Percentiles rank a stretch among this genome's conserved stretches.
phyloP scores from a whole-genome alignment of 495 filamentous ascomycete species.

The Xylaria sp. region DNA sequence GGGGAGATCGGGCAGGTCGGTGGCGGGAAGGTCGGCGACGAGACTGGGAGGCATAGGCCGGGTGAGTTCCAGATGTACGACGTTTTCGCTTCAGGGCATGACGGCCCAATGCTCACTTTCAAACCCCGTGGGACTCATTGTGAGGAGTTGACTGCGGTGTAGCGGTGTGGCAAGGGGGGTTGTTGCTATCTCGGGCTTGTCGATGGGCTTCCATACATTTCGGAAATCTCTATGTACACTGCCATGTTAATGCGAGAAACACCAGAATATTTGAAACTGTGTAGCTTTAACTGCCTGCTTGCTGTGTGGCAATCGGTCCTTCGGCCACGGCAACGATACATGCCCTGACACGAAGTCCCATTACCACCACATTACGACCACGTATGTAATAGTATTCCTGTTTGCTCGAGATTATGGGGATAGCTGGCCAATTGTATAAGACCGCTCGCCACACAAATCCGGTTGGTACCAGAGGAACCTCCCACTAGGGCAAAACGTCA shows the following conservation, averaged over 20 bases:
- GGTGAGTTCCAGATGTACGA: conserved; percentile 50
- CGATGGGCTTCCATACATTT: not conserved
- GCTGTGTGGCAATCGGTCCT: not conserved
- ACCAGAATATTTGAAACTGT: not conserved
- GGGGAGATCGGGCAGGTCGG: conserved; percentile 33
- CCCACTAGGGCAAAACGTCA: too few relatives aligned
- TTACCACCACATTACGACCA: too few relatives aligned
- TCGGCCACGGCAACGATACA: not conserved
- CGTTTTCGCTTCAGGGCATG: conserved; percentile 32
- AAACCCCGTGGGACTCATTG: conserved; percentile 14
- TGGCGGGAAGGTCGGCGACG: conserved; percentile 18
- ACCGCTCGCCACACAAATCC: not conserved
- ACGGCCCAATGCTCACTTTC: conserved; percentile 41
- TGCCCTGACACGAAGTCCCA: not conserved
- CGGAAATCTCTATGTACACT: not conserved
- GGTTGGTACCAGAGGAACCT: not conserved
- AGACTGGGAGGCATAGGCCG: conserved; percentile 35
- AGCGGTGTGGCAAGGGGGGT: not conserved
- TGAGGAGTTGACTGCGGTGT: not conserved
- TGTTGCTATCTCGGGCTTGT: not conserved
- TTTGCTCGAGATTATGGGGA: not conserved
- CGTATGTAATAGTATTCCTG: not conserved
- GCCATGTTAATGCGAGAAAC: not conserved
- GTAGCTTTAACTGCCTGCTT: not conserved
- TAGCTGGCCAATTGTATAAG: not conserved